phyloP scores from a whole-genome alignment of 2,329 filamentous ascomycete genomes.

The Clonostachys byssicola region DNA sequence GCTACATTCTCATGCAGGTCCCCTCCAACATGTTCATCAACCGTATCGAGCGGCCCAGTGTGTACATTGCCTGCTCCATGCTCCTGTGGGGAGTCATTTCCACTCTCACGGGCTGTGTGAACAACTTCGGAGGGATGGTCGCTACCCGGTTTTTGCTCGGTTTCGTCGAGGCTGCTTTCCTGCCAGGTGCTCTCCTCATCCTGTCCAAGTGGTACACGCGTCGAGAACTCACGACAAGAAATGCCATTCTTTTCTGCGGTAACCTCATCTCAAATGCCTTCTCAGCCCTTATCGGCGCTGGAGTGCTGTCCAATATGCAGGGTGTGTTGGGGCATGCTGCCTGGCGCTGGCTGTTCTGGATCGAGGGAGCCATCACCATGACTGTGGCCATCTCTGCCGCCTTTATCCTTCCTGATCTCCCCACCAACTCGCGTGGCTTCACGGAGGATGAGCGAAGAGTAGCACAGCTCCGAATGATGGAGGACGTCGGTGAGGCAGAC shows the following conservation, averaged over 20 bases:
- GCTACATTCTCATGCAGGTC: conserved; percentile 37
- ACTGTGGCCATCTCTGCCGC: conserved; percentile 36
- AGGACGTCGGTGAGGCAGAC: conserved; percentile 54
- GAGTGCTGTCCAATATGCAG: conserved; percentile 55
- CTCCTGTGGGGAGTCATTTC: conserved; percentile 31
- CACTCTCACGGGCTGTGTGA: conserved; percentile 27
- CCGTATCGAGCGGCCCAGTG: conserved; percentile 35
- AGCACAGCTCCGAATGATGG: conserved; percentile 50
- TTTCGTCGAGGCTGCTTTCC: conserved; percentile 33
- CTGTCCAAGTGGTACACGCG: conserved; percentile 25
- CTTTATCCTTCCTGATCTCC: conserved; percentile 49
- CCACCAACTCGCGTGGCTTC: conserved; percentile 53
- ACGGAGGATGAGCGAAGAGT: conserved; percentile 52
- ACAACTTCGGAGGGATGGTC: conserved; percentile 25
- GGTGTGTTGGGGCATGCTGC: conserved; percentile 47
- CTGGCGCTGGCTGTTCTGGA: conserved; percentile 60
- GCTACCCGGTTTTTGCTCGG: conserved; percentile 30
- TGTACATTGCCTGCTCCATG: conserved; percentile 36
- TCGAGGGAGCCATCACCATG: conserved; percentile 52
- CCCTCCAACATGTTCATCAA: conserved; percentile 31
- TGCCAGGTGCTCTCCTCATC: conserved; percentile 28
- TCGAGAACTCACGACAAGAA: conserved; percentile 29
- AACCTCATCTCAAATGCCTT: conserved; percentile 58
- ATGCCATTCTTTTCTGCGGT: conserved; percentile 55
- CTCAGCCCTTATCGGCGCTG: conserved; percentile 53